Conservation (phyloP, 768 basidiomycete species). For the Leccinum truebloodii region DNA sequence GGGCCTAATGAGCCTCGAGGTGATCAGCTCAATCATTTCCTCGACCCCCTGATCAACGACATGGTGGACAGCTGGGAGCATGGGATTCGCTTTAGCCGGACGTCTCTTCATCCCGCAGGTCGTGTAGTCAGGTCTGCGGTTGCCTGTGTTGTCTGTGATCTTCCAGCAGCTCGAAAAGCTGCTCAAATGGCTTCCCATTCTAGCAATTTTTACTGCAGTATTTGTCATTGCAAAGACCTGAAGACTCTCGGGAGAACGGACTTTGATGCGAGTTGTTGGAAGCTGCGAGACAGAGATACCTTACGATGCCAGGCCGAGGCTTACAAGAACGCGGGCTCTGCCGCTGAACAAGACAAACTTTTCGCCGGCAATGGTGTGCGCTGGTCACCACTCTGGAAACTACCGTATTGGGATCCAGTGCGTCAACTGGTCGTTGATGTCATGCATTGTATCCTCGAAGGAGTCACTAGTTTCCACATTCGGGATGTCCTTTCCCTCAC, state of each 20-base stretch:
- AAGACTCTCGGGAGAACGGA: background rate
- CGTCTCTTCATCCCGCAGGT: too few species aligned
- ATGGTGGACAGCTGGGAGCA: background rate
- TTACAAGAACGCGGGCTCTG: background rate
- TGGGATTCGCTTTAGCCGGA: background rate
- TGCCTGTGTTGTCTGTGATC: conserved; percentile 6
- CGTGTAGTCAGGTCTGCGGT: background rate
- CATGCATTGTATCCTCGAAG: background rate
- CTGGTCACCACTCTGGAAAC: background rate
- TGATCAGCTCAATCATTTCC: conserved; percentile 4
- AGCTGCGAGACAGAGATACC: background rate
- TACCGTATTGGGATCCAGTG: background rate
- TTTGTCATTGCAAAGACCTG: background rate
- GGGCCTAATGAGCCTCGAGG: background rate
- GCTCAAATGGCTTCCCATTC: background rate
- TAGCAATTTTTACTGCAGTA: conserved; percentile 3
- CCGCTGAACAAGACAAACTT: background rate
- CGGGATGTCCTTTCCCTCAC: background rate
- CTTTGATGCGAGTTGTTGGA: background rate
- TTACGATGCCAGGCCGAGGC: background rate
- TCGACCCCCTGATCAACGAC: background rate
- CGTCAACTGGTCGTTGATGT: background rate
- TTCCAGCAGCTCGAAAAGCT: background rate
- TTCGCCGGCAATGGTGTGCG: background rate
- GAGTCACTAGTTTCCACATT: background rate